These are phyloP conservation scores for Noccaea bulbosa DNA, from an alignment of 345 rosid species.

Conservation along the genomic window DNA sequence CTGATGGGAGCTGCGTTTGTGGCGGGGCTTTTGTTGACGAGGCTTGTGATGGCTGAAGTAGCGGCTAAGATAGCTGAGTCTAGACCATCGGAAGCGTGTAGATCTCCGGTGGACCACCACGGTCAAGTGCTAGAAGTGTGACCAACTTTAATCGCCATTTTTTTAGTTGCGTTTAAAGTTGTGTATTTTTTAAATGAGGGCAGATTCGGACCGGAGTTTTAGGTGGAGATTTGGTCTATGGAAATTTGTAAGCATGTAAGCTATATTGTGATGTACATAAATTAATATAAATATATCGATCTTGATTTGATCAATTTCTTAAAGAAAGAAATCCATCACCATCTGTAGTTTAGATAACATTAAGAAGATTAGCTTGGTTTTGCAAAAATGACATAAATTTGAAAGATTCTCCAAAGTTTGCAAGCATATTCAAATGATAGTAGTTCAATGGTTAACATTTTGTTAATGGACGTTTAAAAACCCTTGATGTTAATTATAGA, in stretches of 20 bases:
- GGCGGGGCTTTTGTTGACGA: conserved; percentile 78
- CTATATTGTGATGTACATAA: conserved; percentile 38
- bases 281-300: conserved; percentile 17
- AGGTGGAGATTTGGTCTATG: conserved; percentile 30
- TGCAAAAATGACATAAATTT: conserved; percentile 2
- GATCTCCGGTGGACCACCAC: conserved; percentile 35
- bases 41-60: conserved; percentile 80
- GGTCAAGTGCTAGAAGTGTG: conserved; percentile 40
- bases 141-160: conserved; percentile 32
- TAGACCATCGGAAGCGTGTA: conserved; percentile 34
- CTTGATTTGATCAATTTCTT: conserved; percentile 16
- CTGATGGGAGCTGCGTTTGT: conserved; percentile 86
- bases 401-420: neutral
- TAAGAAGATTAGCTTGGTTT: neutral
- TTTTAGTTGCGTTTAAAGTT: conserved; percentile 34
- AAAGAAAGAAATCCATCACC: neutral
- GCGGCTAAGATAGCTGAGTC: conserved; percentile 66
- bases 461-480: neutral
- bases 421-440: neutral
- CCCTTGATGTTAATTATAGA: neutral
- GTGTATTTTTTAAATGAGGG: conserved; percentile 16
- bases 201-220: conserved; percentile 25
- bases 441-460: conserved; percentile 1
- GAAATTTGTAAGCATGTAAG: conserved; percentile 40
- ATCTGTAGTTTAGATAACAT: neutral